Conservation (phyloP, 306 rosid genomes). For the Quercus glauca region DNA sequence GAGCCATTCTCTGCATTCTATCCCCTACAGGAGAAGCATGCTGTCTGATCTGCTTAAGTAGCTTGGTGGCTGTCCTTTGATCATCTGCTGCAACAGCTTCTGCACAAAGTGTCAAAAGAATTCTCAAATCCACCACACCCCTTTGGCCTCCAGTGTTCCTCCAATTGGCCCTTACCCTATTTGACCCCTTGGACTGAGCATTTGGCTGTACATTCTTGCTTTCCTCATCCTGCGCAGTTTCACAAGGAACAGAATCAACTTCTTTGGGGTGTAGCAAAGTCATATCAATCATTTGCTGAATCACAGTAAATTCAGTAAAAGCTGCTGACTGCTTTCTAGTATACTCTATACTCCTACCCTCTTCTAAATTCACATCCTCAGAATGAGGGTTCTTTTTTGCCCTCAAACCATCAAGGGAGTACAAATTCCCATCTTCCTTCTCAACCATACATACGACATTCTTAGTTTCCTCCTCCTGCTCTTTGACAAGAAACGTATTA, state of each 20-base stretch:
- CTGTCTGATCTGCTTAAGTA: constrained; percentile 33
- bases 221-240: constrained; percentile 21
- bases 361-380: constrained; percentile 14
- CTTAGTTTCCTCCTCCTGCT: constrained; percentile 13
- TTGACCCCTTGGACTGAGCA: constrained; percentile 26
- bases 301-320: constrained; percentile 23
- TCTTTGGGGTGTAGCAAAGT: constrained; percentile 14
- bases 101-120: constrained; percentile 37
- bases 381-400: constrained; percentile 29
- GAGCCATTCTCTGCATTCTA: constrained; percentile 39
- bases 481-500: constrained; percentile 7
- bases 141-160: constrained; percentile 30
- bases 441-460: constrained; percentile 11
- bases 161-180: constrained; percentile 21
- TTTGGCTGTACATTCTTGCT: constrained; percentile 12
- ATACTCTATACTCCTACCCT: constrained; percentile 11
- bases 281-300: constrained; percentile 34
- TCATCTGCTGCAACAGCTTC: constrained; percentile 30
- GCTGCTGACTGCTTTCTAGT: constrained; percentile 22
- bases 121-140: constrained; percentile 36
- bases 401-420: constrained; percentile 9
- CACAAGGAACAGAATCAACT: constrained; percentile 11
- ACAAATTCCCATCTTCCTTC: constrained; percentile 5
- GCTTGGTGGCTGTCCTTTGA: constrained; percentile 15
- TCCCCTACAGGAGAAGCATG: constrained; percentile 31